Conservation (phyloP, 768 basidiomycete species). For the Suillus plorans region DNA sequence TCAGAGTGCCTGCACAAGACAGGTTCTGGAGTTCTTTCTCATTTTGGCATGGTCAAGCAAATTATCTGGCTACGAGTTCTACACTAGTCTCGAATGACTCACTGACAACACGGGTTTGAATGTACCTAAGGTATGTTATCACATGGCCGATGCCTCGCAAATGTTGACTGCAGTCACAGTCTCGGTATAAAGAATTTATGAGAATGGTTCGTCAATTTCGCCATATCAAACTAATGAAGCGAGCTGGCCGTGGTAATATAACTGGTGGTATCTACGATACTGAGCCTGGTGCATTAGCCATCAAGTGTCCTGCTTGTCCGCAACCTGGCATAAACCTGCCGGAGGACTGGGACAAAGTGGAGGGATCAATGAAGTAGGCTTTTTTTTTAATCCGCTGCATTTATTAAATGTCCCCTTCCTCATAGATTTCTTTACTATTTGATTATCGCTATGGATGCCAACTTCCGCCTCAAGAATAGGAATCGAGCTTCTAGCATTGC, state of each 20-base stretch:
- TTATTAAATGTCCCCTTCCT: no score
- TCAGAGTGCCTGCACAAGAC: no score
- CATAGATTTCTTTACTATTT: conserved; percentile 27
- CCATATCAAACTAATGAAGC: not conserved
- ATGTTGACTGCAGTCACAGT: not conserved
- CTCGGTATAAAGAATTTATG: conserved; percentile 1
- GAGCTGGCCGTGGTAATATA: not conserved
- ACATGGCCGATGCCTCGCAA: not conserved
- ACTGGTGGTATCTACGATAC: not conserved
- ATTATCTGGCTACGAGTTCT: conserved; percentile 20
- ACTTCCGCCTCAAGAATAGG: conserved; percentile 33
- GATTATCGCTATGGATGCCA: conserved; percentile 22
- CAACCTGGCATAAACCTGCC: conserved; percentile 8
- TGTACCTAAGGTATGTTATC: conserved; percentile 2
- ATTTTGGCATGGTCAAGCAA: conserved; percentile 18
- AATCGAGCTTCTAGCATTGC: conserved; percentile 6
- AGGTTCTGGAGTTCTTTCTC: conserved; percentile 11
- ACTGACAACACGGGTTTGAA: conserved; percentile 19
- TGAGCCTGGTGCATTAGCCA: conserved; percentile 17
- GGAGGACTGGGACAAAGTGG: conserved; percentile 4
- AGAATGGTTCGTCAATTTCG: not conserved
- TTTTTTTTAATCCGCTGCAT: not conserved
- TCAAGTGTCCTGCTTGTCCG: conserved; percentile 12
- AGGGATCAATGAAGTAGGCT: conserved; percentile 19
- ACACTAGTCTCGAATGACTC: conserved; percentile 8